Conservation (phyloP, 345 rosid species). For the Eutrema japonicum region DNA sequence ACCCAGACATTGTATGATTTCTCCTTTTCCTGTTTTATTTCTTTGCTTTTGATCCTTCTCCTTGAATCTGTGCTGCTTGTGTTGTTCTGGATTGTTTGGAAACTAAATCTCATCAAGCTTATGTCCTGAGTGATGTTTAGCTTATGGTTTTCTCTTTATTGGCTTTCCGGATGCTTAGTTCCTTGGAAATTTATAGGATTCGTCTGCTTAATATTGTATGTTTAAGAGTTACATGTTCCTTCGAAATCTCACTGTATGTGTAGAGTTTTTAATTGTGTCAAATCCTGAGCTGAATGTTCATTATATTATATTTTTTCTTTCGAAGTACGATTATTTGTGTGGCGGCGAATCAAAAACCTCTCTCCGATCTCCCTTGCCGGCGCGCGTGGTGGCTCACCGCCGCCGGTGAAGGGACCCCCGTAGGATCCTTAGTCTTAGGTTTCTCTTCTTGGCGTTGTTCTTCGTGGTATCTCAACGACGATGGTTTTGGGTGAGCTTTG, state of each 20-base stretch:
- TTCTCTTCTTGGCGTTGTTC: no score
- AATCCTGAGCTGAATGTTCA: conserved; percentile 6
- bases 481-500: no score
- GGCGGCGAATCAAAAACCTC: no score
- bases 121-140: neutral
- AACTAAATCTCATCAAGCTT: neutral
- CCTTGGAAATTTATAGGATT: neutral
- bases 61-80: conserved; percentile 1
- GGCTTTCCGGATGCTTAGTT: neutral
- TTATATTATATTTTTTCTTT: no score
- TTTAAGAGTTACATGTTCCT: neutral
- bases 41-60: neutral
- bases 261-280: neutral
- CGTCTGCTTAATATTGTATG: neutral
- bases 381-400: no score
- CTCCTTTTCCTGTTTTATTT: neutral
- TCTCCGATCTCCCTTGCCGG: no score
- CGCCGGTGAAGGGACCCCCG: no score
- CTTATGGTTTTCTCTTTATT: neutral
- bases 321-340: no score
- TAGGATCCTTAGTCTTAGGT: no score
- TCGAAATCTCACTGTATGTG: neutral
- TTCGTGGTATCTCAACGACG: no score
- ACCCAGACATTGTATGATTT: conserved; percentile 73
- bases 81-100: conserved; percentile 5